A percentile compares a stretch with the other conserved stretches of the same genome.
Evolutionary conservation across 257 asterid species (phyloP).

Genomic region (Fraxinus quadrangulata): DNA sequence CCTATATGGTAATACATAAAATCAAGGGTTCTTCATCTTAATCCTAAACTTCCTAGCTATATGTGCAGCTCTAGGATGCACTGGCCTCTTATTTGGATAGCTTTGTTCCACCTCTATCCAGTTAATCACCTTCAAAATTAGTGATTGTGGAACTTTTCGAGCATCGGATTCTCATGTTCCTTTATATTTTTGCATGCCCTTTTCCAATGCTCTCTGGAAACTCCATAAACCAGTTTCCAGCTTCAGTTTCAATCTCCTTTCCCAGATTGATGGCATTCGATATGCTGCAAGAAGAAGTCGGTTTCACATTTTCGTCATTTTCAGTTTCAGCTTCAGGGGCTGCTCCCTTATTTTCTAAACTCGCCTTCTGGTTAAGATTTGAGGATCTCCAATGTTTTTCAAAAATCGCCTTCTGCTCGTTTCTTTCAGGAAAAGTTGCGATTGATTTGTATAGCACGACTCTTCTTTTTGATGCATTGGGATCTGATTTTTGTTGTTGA

Average conservation of each 20-base stretch:
- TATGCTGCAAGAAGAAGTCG: conserved; percentile 41
- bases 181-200: conserved; percentile 54
- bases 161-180: conserved; percentile 40
- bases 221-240: conserved; percentile 94
- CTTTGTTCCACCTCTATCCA: no score
- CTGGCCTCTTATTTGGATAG: no score
- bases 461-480: no score
- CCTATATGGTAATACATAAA: no score
- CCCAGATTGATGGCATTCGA: conserved; percentile 73
- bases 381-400: conserved; percentile 80
- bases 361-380: conserved; percentile 36
- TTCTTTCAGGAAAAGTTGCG: conserved; percentile 51
- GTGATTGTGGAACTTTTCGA: conserved; percentile 67
- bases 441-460: conserved; percentile 49
- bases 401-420: conserved; percentile 52
- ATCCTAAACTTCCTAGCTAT: no score
- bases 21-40: no score
- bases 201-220: conserved; percentile 81
- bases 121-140: conserved; percentile 82
- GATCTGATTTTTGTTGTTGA: no score
- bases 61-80: no score
- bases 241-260: conserved; percentile 75
- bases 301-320: conserved; percentile 74
- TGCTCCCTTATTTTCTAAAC: conserved; percentile 35
- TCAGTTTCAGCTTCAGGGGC: conserved; percentile 31